A percentile compares a stretch with the other conserved stretches of the same genome.
Conservation (phyloP, 129 eudicot genomes). For the Arctium minus region DNA sequence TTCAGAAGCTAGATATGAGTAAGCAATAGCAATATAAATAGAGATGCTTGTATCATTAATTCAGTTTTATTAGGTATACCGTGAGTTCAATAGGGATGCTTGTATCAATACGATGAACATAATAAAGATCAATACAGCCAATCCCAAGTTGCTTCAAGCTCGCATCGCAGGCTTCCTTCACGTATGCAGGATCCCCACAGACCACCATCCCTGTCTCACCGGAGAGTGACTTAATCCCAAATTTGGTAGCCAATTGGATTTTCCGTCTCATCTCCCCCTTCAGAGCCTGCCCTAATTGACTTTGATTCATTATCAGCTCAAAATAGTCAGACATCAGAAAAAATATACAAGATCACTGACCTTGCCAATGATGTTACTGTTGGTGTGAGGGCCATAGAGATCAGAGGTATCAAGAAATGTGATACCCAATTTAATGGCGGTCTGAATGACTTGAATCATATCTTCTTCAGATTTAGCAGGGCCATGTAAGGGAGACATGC, state of each 20-base stretch:
- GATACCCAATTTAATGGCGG: constrained; percentile 44
- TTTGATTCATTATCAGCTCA: constrained; percentile 3
- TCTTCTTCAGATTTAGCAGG: constrained; percentile 40
- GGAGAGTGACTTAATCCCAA: constrained; percentile 38
- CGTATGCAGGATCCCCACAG: constrained; percentile 46
- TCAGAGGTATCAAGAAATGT: constrained; percentile 56
- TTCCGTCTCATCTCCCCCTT: constrained; percentile 43
- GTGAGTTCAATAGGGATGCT: constrained; percentile 54
- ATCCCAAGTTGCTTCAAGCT: constrained; percentile 54
- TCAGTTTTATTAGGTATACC: constrained; percentile 20
- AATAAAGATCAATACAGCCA: constrained; percentile 46
- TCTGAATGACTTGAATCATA: constrained; percentile 42
- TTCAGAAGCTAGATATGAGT: neutral
- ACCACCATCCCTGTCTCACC: constrained; percentile 29
- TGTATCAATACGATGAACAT: constrained; percentile 56
- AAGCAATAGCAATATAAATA: neutral
- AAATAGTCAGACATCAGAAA: neutral
- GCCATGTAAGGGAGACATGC: constrained; percentile 47
- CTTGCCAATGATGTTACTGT: constrained; percentile 38
- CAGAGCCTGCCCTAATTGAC: constrained; percentile 36
- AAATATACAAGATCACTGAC: constrained; percentile 9
- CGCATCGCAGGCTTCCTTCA: constrained; percentile 49
- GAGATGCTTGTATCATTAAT: no score
- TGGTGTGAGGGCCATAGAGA: constrained; percentile 47
- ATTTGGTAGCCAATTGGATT: constrained; percentile 49